Evolutionary conservation across 805 yeast genomes (phyloP).

Genomic region (Kluyveromyces starmeri): DNA sequence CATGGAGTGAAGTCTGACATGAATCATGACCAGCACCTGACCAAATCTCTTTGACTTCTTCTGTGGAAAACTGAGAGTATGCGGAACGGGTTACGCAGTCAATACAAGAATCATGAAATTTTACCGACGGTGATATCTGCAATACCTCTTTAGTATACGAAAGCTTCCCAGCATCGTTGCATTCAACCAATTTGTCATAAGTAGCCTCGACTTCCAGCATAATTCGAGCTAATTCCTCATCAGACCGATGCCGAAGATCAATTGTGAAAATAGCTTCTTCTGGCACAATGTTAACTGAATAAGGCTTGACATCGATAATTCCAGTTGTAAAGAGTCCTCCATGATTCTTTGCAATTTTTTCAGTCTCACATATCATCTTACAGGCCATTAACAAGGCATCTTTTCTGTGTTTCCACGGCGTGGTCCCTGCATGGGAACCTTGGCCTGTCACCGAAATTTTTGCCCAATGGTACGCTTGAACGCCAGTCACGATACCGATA

Average conservation of each 20-base stretch:
- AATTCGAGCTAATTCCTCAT: slow-evolving; percentile 33
- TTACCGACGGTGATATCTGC: slow-evolving; percentile 46
- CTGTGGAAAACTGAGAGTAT: slow-evolving; percentile 37
- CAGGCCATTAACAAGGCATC: slow-evolving; percentile 57
- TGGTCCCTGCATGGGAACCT: slow-evolving; percentile 69
- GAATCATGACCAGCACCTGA: slow-evolving; percentile 76
- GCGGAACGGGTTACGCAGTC: slow-evolving; percentile 47
- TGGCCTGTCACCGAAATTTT: slow-evolving; percentile 48
- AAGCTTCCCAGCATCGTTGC: slow-evolving; percentile 26
- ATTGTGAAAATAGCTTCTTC: slow-evolving; percentile 48
- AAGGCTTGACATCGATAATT: slow-evolving; percentile 46
- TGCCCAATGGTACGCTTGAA: slow-evolving; percentile 59
- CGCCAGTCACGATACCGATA: slow-evolving; percentile 60
- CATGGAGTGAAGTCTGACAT: slow-evolving; percentile 43
- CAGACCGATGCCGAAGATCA: slow-evolving; percentile 51
- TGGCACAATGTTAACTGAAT: slow-evolving; percentile 60
- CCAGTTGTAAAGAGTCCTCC: slow-evolving; percentile 55
- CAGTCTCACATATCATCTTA: slow-evolving; percentile 45
- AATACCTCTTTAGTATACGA: slow-evolving; percentile 35
- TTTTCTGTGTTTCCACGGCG: slow-evolving; percentile 51
- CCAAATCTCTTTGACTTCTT: slow-evolving; percentile 37
- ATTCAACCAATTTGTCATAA: slow-evolving; percentile 31
- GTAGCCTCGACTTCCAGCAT: slow-evolving; percentile 32
- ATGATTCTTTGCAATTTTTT: slow-evolving; percentile 43
- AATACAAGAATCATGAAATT: slow-evolving; percentile 45